These are phyloP conservation scores for Stipa capillata DNA, from an alignment of 176 grass and related monocot genomes.

Conservation along the genomic window DNA sequence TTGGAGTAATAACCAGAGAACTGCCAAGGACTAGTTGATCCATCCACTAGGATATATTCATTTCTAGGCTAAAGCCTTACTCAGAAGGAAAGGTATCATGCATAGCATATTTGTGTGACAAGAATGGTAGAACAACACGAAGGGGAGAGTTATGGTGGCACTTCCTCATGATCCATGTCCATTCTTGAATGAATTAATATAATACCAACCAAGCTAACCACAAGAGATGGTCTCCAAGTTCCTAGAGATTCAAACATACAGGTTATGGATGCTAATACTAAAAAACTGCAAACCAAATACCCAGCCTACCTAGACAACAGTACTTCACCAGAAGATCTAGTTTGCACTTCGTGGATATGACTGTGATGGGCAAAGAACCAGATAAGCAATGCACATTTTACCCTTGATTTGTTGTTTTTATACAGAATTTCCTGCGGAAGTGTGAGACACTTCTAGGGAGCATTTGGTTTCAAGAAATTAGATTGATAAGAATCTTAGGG, in stretches of 20 bases:
- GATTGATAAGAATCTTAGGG: no score
- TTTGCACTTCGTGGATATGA: background rate
- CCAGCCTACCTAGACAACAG: background rate
- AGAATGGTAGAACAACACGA: background rate
- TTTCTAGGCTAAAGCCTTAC: background rate
- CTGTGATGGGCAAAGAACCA: background rate
- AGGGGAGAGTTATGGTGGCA: background rate
- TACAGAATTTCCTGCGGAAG: background rate
- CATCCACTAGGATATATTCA: conserved; percentile 1
- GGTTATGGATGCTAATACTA: background rate
- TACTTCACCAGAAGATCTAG: background rate
- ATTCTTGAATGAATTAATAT: background rate
- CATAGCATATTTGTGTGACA: background rate
- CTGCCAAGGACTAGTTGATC: background rate
- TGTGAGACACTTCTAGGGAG: background rate
- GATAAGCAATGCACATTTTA: background rate
- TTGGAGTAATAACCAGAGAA: background rate
- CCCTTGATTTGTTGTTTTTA: background rate
- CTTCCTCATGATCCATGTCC: background rate
- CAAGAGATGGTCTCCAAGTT: background rate
- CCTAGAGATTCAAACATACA: background rate
- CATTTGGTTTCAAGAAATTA: no score
- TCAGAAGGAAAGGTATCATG: no score
- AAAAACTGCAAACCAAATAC: background rate
- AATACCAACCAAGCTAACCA: background rate